Percentiles rank a stretch among this genome's conserved stretches.
These are phyloP conservation scores for Arabidopsis hybrid DNA, from an alignment of 441 rosid species.

Conservation along the genomic window DNA sequence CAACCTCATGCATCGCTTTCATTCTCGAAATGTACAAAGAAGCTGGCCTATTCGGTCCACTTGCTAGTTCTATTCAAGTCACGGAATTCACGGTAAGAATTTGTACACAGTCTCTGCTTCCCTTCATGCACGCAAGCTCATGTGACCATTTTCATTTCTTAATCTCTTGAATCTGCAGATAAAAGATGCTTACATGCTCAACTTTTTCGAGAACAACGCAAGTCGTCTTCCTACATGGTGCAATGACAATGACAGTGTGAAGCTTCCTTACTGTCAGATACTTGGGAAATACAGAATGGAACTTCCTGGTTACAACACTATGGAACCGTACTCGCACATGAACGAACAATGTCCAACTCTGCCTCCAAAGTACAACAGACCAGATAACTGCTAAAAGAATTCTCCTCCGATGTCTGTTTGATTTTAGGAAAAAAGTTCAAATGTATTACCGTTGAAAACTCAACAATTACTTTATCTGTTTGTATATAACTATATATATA, in stretches of 20 bases:
- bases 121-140: not conserved
- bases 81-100: conserved; percentile 91
- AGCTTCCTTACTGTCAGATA: conserved; percentile 92
- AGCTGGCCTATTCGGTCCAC: conserved; percentile 84
- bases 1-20: conserved; percentile 90
- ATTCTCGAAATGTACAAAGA: conserved; percentile 93
- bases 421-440: conserved; percentile 1
- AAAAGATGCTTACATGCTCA: conserved; percentile 88
- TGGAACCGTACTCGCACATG: conserved; percentile 92
- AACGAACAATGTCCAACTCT: conserved; percentile 90
- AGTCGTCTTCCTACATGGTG: conserved; percentile 94
- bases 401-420: conserved; percentile 21
- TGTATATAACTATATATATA: conserved; percentile 14
- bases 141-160: not conserved
- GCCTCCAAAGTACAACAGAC: conserved; percentile 82
- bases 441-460: conserved; percentile 16
- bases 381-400: conserved; percentile 62
- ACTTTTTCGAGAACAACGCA: conserved; percentile 77
- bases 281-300: conserved; percentile 94
- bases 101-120: conserved; percentile 29
- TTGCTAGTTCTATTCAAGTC: conserved; percentile 74
- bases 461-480: not conserved
- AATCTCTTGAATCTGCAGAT: conserved; percentile 58
- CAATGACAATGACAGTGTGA: conserved; percentile 79
- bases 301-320: conserved; percentile 80